Evolutionary conservation across 2,329 filamentous ascomycete genomes (phyloP).

Genomic region (Penicillium sp.): DNA sequence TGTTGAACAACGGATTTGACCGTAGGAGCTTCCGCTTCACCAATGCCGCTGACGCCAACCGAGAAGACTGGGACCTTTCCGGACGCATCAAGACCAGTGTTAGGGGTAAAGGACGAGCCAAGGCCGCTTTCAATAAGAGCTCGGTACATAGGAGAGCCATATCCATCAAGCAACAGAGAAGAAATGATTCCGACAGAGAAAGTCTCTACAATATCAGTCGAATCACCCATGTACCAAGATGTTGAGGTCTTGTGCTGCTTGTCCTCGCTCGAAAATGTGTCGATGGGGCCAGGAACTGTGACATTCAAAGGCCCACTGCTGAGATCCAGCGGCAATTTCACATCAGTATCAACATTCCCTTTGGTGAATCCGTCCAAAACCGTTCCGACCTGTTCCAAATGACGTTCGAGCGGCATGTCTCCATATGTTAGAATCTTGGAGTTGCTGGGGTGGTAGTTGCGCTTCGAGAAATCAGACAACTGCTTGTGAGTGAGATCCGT

Average conservation of each 20-base stretch:
- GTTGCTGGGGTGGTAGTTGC: slow-evolving; percentile 97
- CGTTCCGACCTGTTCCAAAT: slow-evolving; percentile 74
- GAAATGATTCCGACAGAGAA: slow-evolving; percentile 83
- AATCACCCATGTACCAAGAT: slow-evolving; percentile 87
- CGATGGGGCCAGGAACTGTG: slow-evolving; percentile 74
- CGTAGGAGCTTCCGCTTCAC: slow-evolving; percentile 71
- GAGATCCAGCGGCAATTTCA: slow-evolving; percentile 74
- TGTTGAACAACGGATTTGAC: slow-evolving; percentile 72
- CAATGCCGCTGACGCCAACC: slow-evolving; percentile 85
- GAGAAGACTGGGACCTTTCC: slow-evolving; percentile 80
- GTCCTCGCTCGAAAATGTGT: slow-evolving; percentile 79
- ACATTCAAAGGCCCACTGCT: slow-evolving; percentile 65
- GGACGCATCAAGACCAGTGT: slow-evolving; percentile 84
- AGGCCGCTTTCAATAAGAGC: slow-evolving; percentile 85
- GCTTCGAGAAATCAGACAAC: slow-evolving; percentile 79
- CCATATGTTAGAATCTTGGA: slow-evolving; percentile 95
- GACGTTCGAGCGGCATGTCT: slow-evolving; percentile 79
- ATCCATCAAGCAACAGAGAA: slow-evolving; percentile 84
- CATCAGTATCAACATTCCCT: slow-evolving; percentile 66
- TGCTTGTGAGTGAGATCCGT: slow-evolving; percentile 92
- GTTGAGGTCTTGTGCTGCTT: slow-evolving; percentile 92
- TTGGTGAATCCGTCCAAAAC: slow-evolving; percentile 72
- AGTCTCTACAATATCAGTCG: slow-evolving; percentile 77
- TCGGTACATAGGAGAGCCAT: slow-evolving; percentile 88
- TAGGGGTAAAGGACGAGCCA: slow-evolving; percentile 90